Evolutionary conservation across 2,329 filamentous ascomycete species (phyloP).

Genomic region (Aspergillus chevalieri): DNA sequence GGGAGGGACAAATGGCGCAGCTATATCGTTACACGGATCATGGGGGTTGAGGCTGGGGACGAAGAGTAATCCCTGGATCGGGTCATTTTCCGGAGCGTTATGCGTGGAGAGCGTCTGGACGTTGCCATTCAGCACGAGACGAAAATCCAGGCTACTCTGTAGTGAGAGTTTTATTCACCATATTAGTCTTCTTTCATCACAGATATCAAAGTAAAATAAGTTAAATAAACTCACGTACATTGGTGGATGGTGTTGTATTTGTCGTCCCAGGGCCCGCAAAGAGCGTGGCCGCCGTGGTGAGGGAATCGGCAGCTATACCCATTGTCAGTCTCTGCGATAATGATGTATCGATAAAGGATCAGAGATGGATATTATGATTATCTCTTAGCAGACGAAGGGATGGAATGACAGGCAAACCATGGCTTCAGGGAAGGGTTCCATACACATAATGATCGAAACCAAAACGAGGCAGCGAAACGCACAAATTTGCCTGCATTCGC

Average conservation of each 20-base stretch:
- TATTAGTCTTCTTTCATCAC: too few species aligned
- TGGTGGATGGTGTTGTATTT: slow-evolving; percentile 27
- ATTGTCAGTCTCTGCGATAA: neutral
- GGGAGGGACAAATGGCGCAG: slow-evolving; percentile 60
- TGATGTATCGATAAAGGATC: neutral
- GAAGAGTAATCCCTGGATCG: slow-evolving; percentile 75
- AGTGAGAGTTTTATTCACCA: neutral
- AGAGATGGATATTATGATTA: neutral
- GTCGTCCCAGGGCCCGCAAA: slow-evolving; percentile 30
- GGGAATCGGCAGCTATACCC: slow-evolving; percentile 17
- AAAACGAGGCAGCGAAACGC: neutral
- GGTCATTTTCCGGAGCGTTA: slow-evolving; percentile 54
- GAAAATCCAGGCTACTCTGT: slow-evolving; percentile 29
- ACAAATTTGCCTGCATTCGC: neutral
- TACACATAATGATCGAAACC: slow-evolving; percentile 6
- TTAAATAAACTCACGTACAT: slow-evolving; percentile 22
- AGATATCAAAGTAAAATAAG: neutral
- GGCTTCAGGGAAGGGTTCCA: neutral
- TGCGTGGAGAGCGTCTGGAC: slow-evolving; percentile 72
- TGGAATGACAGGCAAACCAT: neutral
- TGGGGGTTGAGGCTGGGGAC: slow-evolving; percentile 61
- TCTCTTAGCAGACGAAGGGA: slow-evolving; percentile 4
- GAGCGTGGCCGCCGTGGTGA: slow-evolving; percentile 29
- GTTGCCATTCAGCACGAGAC: slow-evolving; percentile 43
- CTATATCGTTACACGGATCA: slow-evolving; percentile 58